A percentile compares a stretch with the other conserved stretches of the same genome.
Conservation (phyloP, 208 protist species). For the Porcisia deanei region DNA sequence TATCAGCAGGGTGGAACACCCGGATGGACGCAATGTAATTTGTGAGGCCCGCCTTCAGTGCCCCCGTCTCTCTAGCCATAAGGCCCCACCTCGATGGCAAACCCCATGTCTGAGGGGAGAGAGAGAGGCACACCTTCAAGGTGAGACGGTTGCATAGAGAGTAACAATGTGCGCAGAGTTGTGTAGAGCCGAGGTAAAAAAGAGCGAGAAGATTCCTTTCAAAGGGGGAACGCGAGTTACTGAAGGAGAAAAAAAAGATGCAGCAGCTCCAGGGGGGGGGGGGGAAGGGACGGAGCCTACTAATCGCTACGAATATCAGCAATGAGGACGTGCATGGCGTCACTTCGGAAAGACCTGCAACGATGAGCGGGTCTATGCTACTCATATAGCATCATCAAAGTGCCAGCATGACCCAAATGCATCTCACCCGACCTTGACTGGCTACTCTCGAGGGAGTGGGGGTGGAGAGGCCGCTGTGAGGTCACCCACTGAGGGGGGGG, state of each 20-base stretch:
- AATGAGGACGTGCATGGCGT: not conserved
- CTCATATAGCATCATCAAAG: too few species aligned
- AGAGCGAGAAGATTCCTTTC: not conserved
- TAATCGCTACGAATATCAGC: too few species aligned
- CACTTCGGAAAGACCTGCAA: not conserved
- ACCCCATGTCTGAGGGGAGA: conserved; percentile 19
- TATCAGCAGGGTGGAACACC: conserved; percentile 29
- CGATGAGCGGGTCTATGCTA: too few species aligned
- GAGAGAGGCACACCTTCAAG: not conserved
- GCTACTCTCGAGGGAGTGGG: too few species aligned
- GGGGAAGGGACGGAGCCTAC: not conserved
- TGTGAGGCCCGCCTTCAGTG: conserved; percentile 41
- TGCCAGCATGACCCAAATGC: too few species aligned
- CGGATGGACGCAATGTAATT: conserved; percentile 54
- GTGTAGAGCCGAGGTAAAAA: too few species aligned
- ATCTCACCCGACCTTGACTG: too few species aligned
- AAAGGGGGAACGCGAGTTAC: not conserved
- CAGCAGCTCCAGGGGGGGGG: too few species aligned
- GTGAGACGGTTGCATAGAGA: too few species aligned
- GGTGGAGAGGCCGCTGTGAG: too few species aligned
- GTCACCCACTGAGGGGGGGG: too few species aligned
- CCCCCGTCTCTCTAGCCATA: conserved; percentile 41
- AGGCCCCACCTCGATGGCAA: conserved; percentile 30
- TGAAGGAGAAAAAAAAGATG: not conserved
- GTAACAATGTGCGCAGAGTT: not conserved